Evolutionary conservation across 768 basidiomycete species (phyloP).

Genomic region (Suillus subluteus): DNA sequence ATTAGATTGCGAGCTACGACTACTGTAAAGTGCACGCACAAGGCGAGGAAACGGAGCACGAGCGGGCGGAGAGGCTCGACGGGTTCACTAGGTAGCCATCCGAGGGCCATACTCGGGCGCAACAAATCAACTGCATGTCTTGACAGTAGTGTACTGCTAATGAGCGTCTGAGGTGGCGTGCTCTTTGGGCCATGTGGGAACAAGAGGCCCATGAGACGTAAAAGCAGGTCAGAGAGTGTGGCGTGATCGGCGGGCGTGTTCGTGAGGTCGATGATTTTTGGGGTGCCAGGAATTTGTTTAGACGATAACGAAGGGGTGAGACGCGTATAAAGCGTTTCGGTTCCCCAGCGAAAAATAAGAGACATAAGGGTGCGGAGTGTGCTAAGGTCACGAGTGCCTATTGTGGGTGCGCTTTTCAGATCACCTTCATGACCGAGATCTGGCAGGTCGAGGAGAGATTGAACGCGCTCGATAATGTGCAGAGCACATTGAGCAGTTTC

Average conservation of each 20-base stretch:
- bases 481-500: constrained; percentile 61
- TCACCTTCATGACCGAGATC: constrained; percentile 1
- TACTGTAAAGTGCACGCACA: constrained; percentile 49
- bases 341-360: constrained; percentile 74
- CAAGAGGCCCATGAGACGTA: constrained; percentile 50
- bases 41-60: constrained; percentile 58
- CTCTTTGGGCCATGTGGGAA: constrained; percentile 57
- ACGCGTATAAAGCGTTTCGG: constrained; percentile 53
- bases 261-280: constrained; percentile 50
- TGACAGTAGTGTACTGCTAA: constrained; percentile 60
- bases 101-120: constrained; percentile 61
- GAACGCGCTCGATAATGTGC: constrained; percentile 49
- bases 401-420: constrained; percentile 21
- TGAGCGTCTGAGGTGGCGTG: constrained; percentile 56
- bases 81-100: constrained; percentile 67
- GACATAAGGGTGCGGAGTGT: constrained; percentile 66
- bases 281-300: constrained; percentile 22
- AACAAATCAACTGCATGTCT: constrained; percentile 63
- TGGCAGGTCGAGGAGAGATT: constrained; percentile 41
- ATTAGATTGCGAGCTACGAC: constrained; percentile 12
- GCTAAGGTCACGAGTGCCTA: constrained; percentile 71
- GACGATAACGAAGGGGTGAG: constrained; percentile 46
- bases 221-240: constrained; percentile 45
- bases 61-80: constrained; percentile 53
- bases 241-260: constrained; percentile 45